Evolutionary conservation across 2,329 filamentous ascomycete genomes (phyloP).

Genomic region (Diaporthe longicolla): DNA sequence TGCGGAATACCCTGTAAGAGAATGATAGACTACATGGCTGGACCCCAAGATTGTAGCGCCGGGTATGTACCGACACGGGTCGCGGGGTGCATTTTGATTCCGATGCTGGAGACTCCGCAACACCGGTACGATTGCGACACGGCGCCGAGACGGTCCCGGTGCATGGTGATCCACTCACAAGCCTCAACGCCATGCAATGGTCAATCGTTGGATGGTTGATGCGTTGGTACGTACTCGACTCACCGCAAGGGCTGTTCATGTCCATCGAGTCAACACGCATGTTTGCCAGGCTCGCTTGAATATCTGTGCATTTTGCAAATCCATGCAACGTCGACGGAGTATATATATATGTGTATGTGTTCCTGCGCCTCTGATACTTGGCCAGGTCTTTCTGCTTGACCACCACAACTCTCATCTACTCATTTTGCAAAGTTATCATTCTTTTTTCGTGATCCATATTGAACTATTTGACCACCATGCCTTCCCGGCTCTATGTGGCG

Average conservation of each 20-base stretch:
- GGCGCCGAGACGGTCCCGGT: slow-evolving; percentile 21
- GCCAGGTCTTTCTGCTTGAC: no score
- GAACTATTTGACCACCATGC: background rate
- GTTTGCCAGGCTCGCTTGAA: background rate
- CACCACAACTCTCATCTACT: background rate
- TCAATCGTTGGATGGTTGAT: background rate
- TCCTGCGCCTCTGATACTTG: background rate
- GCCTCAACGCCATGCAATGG: background rate
- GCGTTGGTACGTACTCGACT: background rate
- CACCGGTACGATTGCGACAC: slow-evolving; percentile 2
- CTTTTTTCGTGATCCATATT: no score
- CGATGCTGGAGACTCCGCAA: background rate
- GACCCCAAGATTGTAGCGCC: background rate
- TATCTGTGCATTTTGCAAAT: background rate
- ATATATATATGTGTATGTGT: background rate
- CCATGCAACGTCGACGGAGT: background rate
- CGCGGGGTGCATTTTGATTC: background rate
- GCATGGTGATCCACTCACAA: background rate
- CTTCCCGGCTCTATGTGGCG: background rate
- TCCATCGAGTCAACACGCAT: background rate
- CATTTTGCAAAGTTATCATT: no score
- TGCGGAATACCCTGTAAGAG: background rate
- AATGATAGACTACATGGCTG: background rate
- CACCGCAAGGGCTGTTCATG: background rate
- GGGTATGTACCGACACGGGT: background rate